Conservation (phyloP, 2,329 filamentous ascomycete species). For the Claviceps arundinis region DNA sequence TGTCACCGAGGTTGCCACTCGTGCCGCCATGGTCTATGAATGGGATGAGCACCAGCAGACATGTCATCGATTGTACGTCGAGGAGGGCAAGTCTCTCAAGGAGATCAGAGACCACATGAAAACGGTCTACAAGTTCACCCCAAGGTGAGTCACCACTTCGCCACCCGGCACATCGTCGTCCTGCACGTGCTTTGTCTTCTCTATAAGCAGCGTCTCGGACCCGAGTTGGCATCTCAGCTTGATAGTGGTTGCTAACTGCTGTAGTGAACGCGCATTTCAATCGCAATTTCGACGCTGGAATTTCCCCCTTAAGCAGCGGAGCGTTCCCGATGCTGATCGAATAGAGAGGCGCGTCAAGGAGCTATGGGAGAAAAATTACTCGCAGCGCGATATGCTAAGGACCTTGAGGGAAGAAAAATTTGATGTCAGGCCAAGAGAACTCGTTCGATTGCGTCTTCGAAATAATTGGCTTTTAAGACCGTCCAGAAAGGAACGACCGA, state of each 20-base stretch:
- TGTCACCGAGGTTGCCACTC: not conserved
- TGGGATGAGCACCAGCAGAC: conserved; percentile 31
- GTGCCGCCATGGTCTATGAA: conserved; percentile 29
- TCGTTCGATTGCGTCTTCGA: conserved; percentile 55
- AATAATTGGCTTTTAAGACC: conserved; percentile 50
- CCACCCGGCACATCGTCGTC: conserved; percentile 4
- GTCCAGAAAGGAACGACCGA: no score
- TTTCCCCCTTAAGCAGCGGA: no score
- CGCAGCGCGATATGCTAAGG: conserved; percentile 60
- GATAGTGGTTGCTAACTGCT: conserved; percentile 13
- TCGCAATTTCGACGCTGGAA: no score
- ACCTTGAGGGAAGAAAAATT: conserved; percentile 58
- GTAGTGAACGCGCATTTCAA: conserved; percentile 33
- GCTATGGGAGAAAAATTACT: conserved; percentile 63
- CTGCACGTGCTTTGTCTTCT: not conserved
- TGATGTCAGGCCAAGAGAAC: conserved; percentile 55
- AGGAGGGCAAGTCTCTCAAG: conserved; percentile 57
- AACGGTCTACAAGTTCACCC: conserved; percentile 50
- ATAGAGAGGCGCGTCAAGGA: conserved; percentile 48
- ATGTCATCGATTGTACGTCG: conserved; percentile 55
- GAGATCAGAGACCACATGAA: conserved; percentile 64
- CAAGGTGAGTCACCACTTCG: conserved; percentile 46
- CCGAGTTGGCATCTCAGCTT: not conserved
- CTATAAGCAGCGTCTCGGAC: not conserved
- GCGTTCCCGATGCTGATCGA: no score